Base-by-base conservation (phyloP, 2,329 filamentous ascomycete genomes). In the Colletotrichum godetiae region DNA sequence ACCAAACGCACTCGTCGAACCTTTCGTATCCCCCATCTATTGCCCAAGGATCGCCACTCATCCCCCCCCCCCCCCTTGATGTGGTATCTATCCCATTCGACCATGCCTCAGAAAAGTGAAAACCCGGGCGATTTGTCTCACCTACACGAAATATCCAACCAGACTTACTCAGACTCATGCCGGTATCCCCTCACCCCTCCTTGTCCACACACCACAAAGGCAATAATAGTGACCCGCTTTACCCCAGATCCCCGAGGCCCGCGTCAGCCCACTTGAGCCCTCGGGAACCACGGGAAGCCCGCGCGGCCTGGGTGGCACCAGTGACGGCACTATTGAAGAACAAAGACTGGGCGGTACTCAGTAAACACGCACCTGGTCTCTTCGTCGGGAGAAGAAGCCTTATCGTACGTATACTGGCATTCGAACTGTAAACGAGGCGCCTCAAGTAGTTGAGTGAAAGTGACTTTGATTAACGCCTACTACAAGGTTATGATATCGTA, bases 191-290 rank as follows among this genome's bases (percentile, higher is more conserved):
- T 42, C 13, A 5, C 37, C 37, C 37, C 37, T 42, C 37, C 37
- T 42, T 42, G 37, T 5, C 7, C 27, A 19, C 24, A 59, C 55
- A 29, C 27, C 35, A 52, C 52, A 11, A 35, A 37, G n/a, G 10
- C 22, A 35, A 68, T 13, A 35, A 68, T 13, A 55, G 22, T 24
- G 61, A 31, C 68, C 69, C 69, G 65, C 69, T 58, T 72, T 72
- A 68, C 69, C 65, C 69, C 69, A 53, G 69, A 68, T 72, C 29
- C 64, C 69, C 42, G 42, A 49, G 62, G 49, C 35, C 49, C 35
- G 37, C 49, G 5, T 65, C 42, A 68, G 46, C 49, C 68, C 63
- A 57, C 33, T 27, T 5, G 35, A 10, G 29, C 22, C 31, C 1
- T 35, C 61, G 46, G 61, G 22, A 37, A 53, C 46, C 19, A 53